phyloP scores from a whole-genome alignment of 495 filamentous ascomycete genomes.

The Polyplosphaeria fusca region DNA sequence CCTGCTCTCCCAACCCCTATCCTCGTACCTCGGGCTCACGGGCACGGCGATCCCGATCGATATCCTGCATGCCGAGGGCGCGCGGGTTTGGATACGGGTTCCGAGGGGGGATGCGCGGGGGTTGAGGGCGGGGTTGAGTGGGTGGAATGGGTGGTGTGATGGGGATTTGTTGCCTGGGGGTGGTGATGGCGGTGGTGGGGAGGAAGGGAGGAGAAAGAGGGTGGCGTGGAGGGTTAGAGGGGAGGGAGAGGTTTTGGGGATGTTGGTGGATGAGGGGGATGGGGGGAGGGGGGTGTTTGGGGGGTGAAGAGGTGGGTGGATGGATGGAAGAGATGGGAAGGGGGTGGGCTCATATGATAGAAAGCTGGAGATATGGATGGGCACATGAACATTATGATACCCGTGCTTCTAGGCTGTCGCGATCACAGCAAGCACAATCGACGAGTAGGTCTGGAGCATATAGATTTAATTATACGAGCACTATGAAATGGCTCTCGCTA shows the following conservation, averaged over 20 bases:
- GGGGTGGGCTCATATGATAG: too few relatives aligned
- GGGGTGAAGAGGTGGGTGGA: neutral
- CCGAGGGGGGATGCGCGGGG: constrained; percentile 64
- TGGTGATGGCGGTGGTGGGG: constrained; percentile 45
- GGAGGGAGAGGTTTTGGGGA: constrained; percentile 54
- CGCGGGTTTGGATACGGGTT: constrained; percentile 69
- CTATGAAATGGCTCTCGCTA: too few relatives aligned
- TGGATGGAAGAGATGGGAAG: too few relatives aligned
- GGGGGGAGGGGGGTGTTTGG: constrained; percentile 26
- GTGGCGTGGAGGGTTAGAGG: constrained; percentile 59
- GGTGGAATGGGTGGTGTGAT: constrained; percentile 38
- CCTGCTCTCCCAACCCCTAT: constrained; percentile 68
- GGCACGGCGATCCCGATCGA: constrained; percentile 78
- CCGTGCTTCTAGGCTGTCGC: too few relatives aligned
- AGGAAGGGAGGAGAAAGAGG: constrained; percentile 36
- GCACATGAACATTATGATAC: too few relatives aligned
- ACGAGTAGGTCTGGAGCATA: too few relatives aligned
- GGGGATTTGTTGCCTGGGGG: constrained; percentile 10
- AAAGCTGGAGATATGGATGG: too few relatives aligned
- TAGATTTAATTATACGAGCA: too few relatives aligned
- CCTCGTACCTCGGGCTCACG: constrained; percentile 74
- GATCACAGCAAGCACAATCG: too few relatives aligned
- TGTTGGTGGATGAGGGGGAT: constrained; percentile 47
- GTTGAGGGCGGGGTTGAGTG: constrained; percentile 65
- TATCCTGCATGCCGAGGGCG: constrained; percentile 62